phyloP scores from a whole-genome alignment of 1,284 basidiomycete genomes.

The Rhodofomes roseus region DNA sequence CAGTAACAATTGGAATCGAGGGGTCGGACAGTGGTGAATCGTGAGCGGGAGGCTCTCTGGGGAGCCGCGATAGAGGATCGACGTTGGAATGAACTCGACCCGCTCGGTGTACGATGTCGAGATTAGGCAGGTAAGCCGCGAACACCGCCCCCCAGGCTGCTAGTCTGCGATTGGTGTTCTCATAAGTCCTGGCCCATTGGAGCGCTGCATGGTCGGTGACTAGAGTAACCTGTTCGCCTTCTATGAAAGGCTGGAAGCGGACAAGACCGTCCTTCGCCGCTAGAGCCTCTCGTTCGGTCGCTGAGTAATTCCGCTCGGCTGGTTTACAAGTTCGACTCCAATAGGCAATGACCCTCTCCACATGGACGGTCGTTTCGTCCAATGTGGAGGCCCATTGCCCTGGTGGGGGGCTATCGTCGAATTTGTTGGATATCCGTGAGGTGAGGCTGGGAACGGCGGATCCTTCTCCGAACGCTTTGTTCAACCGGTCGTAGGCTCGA shows the following conservation, averaged over 20 bases:
- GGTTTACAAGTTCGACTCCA: conserved; percentile 26
- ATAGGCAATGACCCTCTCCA: conserved; percentile 30
- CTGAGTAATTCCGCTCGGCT: no score
- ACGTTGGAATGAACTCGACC: no score
- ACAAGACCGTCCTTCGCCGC: no score
- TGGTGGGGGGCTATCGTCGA: conserved; percentile 9
- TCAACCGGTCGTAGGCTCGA: conserved; percentile 25
- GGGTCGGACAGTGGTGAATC: not conserved
- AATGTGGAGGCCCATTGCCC: conserved; percentile 19
- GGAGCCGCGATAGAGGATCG: no score
- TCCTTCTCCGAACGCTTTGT: conserved; percentile 11
- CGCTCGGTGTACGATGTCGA: no score
- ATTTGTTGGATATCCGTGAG: conserved; percentile 12
- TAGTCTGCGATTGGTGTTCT: conserved; percentile 29
- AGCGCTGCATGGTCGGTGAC: conserved; percentile 33
- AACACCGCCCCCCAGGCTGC: conserved; percentile 26
- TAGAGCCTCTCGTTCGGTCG: no score
- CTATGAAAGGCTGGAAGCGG: conserved; percentile 25
- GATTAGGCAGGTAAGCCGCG: conserved; percentile 29
- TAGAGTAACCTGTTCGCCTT: conserved; percentile 24
- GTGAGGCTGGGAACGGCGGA: conserved; percentile 19
- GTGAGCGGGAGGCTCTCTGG: conserved; percentile 18
- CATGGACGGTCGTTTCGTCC: conserved; percentile 24
- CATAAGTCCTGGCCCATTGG: conserved; percentile 26
- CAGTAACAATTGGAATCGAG: not conserved